Percentiles rank a stretch among this genome's conserved stretches.
Conservation (phyloP, 768 basidiomycete species). For the Rhodosporidiobolus sp. region DNA sequence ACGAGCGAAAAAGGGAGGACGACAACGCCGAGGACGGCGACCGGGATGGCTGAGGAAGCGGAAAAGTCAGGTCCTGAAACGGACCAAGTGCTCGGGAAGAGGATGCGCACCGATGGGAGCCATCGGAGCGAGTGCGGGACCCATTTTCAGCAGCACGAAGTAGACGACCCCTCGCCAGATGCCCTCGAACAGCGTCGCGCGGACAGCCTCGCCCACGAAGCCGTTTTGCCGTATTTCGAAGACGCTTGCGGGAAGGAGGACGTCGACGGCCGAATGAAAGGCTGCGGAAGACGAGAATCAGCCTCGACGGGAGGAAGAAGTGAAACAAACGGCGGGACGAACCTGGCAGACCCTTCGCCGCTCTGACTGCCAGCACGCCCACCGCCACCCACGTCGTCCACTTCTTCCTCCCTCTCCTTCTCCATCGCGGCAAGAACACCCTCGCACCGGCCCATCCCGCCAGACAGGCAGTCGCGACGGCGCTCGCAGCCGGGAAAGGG, state of each 20-base stretch:
- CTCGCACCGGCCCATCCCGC: not conserved
- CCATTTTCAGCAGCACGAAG: not conserved
- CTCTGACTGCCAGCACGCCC: not conserved
- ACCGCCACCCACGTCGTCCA: not conserved
- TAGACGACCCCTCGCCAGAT: not conserved
- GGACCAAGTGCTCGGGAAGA: not conserved
- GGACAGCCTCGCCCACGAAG: not conserved
- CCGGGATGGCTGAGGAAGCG: not conserved
- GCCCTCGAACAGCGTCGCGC: not conserved
- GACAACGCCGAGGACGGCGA: not conserved
- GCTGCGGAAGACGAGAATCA: not conserved
- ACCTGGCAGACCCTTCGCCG: no score
- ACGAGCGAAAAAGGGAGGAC: not conserved
- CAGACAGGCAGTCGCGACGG: not conserved
- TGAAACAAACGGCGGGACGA: no score
- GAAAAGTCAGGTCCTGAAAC: not conserved
- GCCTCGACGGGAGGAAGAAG: not conserved
- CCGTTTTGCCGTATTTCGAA: not conserved
- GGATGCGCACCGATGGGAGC: not conserved
- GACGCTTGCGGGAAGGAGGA: not conserved
- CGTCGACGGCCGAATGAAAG: not conserved
- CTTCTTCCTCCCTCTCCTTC: not conserved
- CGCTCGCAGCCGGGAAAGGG: not conserved
- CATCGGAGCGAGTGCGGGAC: not conserved
- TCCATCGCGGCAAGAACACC: not conserved